Evolutionary conservation across 805 yeast genomes (phyloP), one percentile per base, ranked within the genome.

Genomic region (Yarrowia sp.): DNA sequence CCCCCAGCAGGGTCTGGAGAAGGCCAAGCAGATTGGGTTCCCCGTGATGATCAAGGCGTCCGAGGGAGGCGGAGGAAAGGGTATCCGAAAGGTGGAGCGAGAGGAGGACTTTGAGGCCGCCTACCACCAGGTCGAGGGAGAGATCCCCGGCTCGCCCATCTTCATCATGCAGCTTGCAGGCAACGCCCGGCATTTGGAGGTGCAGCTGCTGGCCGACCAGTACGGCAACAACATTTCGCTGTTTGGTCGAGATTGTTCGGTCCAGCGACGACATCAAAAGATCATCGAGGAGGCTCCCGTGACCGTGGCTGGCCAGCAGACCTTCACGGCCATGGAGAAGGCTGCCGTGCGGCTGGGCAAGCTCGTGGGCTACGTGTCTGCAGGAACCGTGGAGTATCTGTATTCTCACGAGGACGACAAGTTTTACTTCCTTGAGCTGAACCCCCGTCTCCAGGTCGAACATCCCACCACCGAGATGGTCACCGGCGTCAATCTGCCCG

Each of bases 11-110:
- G 99, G 98, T 71, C 83, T 95, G 68, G 84, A 73, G 52, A 91
- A 90, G 77, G 99, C 99, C 69, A 86, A 83, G 74, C 78, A 84
- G 75, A 93, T 95, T 75, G 99, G 99, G 1, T 92, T 95, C 83
- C 99, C 99, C 39, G 97, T 95, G 67, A 95, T 95, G 99, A 88
- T 95, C 77, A 95, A 95, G 80, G 99, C 99, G 61, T 92, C 98
- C 69, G 99, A 95, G 87, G 99, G 99, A 84, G 99, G 99, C 80
- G 99, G 99, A 82, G 99, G 99, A 84, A 95, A 95, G 82, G 99
- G 99, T 86, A 95, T 95, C 79, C 89, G 99, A 83, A 92, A 92
- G 80, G 98, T 92, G 71, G 97, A 91, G 68, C 77, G 83, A 71
- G 97, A 90, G 78, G 87, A 86, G 71, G 90, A 92, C 74, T 95